phyloP scores from a whole-genome alignment of 2,329 filamentous ascomycete genomes.

The Incumbomyces lentus region DNA sequence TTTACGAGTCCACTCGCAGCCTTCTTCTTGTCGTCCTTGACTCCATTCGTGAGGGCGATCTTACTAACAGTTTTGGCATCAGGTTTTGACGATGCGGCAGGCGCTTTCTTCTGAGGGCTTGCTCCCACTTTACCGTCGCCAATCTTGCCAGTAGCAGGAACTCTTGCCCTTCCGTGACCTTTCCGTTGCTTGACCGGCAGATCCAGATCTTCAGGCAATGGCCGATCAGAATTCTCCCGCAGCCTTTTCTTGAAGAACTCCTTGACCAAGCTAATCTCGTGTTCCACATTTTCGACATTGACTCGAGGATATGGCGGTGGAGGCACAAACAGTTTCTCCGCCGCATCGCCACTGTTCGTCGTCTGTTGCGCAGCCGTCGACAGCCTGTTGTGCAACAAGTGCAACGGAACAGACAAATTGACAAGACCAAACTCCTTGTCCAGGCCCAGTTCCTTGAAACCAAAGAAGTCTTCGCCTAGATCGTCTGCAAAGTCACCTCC shows the following conservation, averaged over 20 bases:
- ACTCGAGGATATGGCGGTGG: slow-evolving; percentile 67
- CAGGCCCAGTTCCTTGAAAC: slow-evolving; percentile 88
- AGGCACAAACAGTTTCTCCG: slow-evolving; percentile 43
- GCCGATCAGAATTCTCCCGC: slow-evolving; percentile 69
- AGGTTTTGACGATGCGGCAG: slow-evolving; percentile 17
- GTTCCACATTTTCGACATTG: slow-evolving; percentile 63
- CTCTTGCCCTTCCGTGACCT: slow-evolving; percentile 32
- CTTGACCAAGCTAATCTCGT: slow-evolving; percentile 77
- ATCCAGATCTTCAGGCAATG: slow-evolving; percentile 88
- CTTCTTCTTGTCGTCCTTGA: slow-evolving; percentile 16
- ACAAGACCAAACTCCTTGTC: slow-evolving; percentile 84
- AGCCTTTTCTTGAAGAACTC: slow-evolving; percentile 88
- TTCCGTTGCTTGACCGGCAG: slow-evolving; percentile 78
- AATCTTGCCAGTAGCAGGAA: slow-evolving; percentile 39
- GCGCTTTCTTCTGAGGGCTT: slow-evolving; percentile 34
- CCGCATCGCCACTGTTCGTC: slow-evolving; percentile 7
- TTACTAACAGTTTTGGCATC: slow-evolving; percentile 8
- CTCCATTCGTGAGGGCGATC: slow-evolving; percentile 1
- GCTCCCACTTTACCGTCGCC: slow-evolving; percentile 23
- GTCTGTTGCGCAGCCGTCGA: slow-evolving; percentile 55
- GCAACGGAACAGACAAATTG: slow-evolving; percentile 80
- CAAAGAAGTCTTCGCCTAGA: slow-evolving; percentile 97
- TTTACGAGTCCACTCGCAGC: slow-evolving; percentile 9
- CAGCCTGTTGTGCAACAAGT: slow-evolving; percentile 85
- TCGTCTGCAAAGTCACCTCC: slow-evolving; percentile 96